phyloP scores from a whole-genome alignment of 1,284 basidiomycete species.

The Schizophyllum commune region DNA sequence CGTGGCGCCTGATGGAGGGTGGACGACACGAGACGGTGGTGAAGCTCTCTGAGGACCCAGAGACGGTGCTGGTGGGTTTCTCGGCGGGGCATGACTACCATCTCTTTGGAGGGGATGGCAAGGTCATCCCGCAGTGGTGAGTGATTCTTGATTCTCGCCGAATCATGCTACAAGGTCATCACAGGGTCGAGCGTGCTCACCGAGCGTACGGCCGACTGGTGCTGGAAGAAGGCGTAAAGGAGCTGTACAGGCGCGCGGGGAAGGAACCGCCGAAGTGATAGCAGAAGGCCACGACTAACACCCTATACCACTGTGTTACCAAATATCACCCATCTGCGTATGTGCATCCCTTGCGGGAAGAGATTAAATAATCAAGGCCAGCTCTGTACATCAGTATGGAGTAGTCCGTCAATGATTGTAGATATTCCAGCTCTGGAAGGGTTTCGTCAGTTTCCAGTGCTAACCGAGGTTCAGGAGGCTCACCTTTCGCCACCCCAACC shows the following conservation, averaged over 20 bases:
- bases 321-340: neutral
- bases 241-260: neutral
- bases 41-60: neutral
- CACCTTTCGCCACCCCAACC: conserved; percentile 77
- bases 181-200: neutral
- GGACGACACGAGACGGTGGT: conserved; percentile 2
- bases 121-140: neutral
- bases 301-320: neutral
- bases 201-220: neutral
- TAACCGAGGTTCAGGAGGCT: neutral
- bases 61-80: conserved; percentile 2
- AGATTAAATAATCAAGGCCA: neutral
- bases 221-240: conserved; percentile 1
- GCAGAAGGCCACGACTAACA: neutral
- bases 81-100: conserved; percentile 3
- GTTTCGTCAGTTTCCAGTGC: neutral
- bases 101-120: conserved; percentile 1
- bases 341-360: neutral
- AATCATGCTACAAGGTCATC: neutral
- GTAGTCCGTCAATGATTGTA: neutral
- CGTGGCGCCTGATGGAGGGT: conserved; percentile 4
- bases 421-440: neutral
- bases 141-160: neutral
- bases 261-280: neutral
- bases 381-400: neutral